Base-by-base conservation (phyloP, 148 eudicot genomes). In the Rheum nobile region DNA sequence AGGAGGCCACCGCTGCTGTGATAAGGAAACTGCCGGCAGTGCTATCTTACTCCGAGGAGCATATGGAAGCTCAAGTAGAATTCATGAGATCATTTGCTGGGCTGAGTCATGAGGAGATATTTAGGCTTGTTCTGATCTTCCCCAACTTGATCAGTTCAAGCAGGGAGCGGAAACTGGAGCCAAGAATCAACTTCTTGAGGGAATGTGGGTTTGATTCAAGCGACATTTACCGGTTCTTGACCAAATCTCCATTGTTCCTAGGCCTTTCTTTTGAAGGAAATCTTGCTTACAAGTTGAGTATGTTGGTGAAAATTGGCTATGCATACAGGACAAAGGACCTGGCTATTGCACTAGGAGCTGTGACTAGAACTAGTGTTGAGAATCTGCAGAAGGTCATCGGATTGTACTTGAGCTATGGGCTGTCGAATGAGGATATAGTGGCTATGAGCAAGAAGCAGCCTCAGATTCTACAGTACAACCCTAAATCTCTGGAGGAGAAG, bases 261-360 rank as follows among this genome's bases (percentile, higher is more conserved):
- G 87, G 88, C 52, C 81, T 94, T 75, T 94, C 98, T 4, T 94
- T 91, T 48, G 83, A 86, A 71, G 88, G 76, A 26, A 94, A 94
- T 85, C 84, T 94, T 50, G 91, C 93, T 9, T 55, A 76, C 78
- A 94, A 94, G 79, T 75, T 94, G 77, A 85, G 84, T 11, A 79
- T 94, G 78, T 61, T 94, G 81, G 75, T 88, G 52, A 94, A 94
- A 84, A 85, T 88, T 76, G 98, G 98, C 35, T 91, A 91, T 71
- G 82, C 77, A 59, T 69, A 88, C 77, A 83, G 83, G 77, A 94
- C 96, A 4, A 91, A 87, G 80, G 97, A 89, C 67, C 74, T 95
- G 76, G 98, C 89, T 31, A 75, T 85, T 89, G 97, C 98, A 31
- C 84, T 91, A 89, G 98, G 96, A 55, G 97, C 97, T 37, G 90